Conservation (phyloP, 2,329 filamentous ascomycete species). For the Aureobasidium sp. region DNA sequence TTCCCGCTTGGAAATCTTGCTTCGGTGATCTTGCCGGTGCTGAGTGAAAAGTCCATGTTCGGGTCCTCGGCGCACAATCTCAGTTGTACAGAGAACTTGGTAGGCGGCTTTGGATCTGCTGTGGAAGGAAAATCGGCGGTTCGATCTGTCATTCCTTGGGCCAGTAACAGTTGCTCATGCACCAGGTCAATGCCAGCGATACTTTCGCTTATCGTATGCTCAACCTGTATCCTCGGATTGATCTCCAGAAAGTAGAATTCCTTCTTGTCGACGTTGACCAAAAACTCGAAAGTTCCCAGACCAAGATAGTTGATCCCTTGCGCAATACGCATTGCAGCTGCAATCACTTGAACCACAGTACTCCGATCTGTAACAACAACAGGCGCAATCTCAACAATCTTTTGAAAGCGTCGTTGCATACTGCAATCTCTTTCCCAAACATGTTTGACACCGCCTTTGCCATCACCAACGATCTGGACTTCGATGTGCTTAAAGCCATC, state of each 20-base stretch:
- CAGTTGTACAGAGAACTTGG: constrained; percentile 45
- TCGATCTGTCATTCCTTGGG: constrained; percentile 36
- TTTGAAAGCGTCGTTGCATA: constrained; percentile 53
- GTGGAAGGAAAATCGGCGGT: neutral
- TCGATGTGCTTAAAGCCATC: constrained; percentile 55
- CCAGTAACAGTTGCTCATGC: constrained; percentile 44
- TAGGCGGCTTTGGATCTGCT: constrained; percentile 25
- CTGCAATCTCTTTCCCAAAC: constrained; percentile 55
- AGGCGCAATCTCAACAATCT: constrained; percentile 52
- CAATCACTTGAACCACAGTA: constrained; percentile 42
- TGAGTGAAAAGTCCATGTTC: constrained; percentile 45
- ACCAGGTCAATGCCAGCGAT: constrained; percentile 49
- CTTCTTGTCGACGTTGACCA: constrained; percentile 41
- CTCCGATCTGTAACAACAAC: constrained; percentile 39
- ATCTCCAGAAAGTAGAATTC: constrained; percentile 54
- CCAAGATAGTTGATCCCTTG: constrained; percentile 44
- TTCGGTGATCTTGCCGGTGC: constrained; percentile 50
- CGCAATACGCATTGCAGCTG: constrained; percentile 46
- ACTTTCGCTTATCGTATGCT: constrained; percentile 53
- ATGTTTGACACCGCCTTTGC: constrained; percentile 43
- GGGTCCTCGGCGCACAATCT: constrained; percentile 51
- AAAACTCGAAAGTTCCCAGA: constrained; percentile 57
- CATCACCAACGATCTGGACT: constrained; percentile 52
- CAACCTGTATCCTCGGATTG: constrained; percentile 53
- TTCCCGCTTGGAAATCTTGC: constrained; percentile 50